These are phyloP conservation scores for Xylaria castorea DNA, from an alignment of 495 filamentous ascomycete genomes.

Conservation along the genomic window DNA sequence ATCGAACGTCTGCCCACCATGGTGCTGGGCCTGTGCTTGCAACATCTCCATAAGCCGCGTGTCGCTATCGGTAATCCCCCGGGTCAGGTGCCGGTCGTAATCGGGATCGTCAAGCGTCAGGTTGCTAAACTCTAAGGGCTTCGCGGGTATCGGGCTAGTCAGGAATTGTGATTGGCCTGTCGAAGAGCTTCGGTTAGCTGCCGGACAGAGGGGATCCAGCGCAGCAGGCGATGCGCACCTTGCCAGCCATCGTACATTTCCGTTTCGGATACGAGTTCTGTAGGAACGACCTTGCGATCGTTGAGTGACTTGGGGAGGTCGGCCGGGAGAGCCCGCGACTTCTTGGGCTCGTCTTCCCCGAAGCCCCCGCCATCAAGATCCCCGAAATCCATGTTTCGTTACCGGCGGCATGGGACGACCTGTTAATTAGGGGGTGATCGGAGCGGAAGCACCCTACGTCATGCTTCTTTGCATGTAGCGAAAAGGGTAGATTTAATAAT, in stretches of 20 bases:
- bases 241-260: conserved; percentile 99
- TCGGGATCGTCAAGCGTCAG: conserved; percentile 79
- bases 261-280: conserved; percentile 72
- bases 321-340: conserved; percentile 68
- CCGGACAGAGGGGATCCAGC: conserved; percentile 18
- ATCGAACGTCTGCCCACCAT: conserved; percentile 70
- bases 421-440: conserved; percentile 32
- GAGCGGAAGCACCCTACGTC: conserved; percentile 20
- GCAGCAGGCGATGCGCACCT: conserved; percentile 62
- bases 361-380: conserved; percentile 58
- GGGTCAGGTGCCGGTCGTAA: conserved; percentile 66
- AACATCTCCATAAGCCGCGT: conserved; percentile 93
- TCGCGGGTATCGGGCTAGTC: conserved; percentile 81
- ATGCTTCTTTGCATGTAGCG: conserved; percentile 29
- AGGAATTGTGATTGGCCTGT: conserved; percentile 94
- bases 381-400: conserved; percentile 63
- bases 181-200: conserved; percentile 33
- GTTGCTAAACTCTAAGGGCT: conserved; percentile 80
- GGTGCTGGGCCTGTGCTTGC: conserved; percentile 86
- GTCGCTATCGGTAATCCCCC: conserved; percentile 78
- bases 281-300: conserved; percentile 71
- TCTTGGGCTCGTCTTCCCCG: conserved; percentile 43
- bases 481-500: background rate
- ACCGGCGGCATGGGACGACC: conserved; percentile 38
- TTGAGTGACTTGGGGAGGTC: conserved; percentile 92